Conservation (phyloP, 1,284 basidiomycete genomes). For the Xerocomus cyaneibrunnescens region DNA sequence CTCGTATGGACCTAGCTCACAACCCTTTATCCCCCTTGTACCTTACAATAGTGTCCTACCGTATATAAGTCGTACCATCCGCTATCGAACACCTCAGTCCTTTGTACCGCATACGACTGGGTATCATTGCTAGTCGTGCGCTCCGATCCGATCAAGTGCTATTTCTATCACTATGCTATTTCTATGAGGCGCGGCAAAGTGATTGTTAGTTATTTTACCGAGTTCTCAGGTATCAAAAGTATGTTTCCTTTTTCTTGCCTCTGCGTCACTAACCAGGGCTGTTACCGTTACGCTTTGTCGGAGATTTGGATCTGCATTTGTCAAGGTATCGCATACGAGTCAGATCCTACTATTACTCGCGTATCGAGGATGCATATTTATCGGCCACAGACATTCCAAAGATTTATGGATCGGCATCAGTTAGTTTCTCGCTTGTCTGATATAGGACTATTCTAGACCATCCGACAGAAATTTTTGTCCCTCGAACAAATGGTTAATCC, state of each 20-base stretch:
- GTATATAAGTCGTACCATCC: too few species aligned
- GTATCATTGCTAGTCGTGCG: too few species aligned
- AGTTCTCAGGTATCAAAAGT: slow-evolving; percentile 96
- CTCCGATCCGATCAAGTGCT: too few species aligned
- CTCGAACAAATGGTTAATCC: slow-evolving; percentile 97
- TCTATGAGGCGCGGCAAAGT: too few species aligned
- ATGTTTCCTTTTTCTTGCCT: slow-evolving; percentile 27
- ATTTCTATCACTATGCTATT: too few species aligned
- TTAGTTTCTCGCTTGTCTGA: slow-evolving; percentile 41
- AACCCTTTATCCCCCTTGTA: too few species aligned
- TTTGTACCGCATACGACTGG: too few species aligned
- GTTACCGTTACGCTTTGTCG: slow-evolving; percentile 59
- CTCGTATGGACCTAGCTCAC: too few species aligned
- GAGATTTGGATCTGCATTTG: slow-evolving; percentile 85
- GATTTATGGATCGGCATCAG: slow-evolving; percentile 99
- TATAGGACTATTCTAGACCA: neutral
- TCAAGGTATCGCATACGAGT: slow-evolving; percentile 95
- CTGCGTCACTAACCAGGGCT: neutral
- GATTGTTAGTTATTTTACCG: slow-evolving; percentile 97
- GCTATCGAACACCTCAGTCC: too few species aligned
- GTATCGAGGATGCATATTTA: slow-evolving; percentile 94
- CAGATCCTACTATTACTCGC: slow-evolving; percentile 95
- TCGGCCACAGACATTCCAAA: slow-evolving; percentile 98
- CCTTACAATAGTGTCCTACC: too few species aligned
- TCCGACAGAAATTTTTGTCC: slow-evolving; percentile 86